Conservation (phyloP, 1,139 yeast species). For the Yamadazyma atmosphaerica region DNA sequence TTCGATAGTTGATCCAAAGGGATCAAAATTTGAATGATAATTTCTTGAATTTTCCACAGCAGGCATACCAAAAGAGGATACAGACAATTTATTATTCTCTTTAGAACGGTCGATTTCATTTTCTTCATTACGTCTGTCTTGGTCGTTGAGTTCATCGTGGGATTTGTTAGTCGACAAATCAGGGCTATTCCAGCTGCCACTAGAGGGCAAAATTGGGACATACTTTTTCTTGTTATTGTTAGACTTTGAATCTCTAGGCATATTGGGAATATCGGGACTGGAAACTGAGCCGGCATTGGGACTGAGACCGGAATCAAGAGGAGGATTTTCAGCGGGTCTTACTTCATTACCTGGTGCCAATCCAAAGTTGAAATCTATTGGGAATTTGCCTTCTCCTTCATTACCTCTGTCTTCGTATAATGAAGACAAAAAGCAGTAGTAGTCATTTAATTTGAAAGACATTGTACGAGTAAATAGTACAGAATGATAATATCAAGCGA, state of each 20-base stretch:
- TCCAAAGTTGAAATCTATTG: conserved; percentile 35
- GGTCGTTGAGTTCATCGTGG: conserved; percentile 4
- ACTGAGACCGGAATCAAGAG: neutral
- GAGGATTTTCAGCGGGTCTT: neutral
- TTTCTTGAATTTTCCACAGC: too few species aligned
- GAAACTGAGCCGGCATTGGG: neutral
- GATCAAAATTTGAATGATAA: too few species aligned
- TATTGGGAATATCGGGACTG: neutral
- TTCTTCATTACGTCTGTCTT: neutral
- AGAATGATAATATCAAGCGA: neutral
- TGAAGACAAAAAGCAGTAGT: conserved; percentile 31
- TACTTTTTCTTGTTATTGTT: neutral
- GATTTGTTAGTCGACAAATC: too few species aligned
- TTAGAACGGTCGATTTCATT: neutral
- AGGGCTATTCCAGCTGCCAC: too few species aligned
- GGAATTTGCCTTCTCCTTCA: conserved; percentile 17
- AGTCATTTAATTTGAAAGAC: conserved; percentile 34
- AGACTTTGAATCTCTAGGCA: neutral
- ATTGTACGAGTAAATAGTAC: too few species aligned
- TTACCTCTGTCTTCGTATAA: conserved; percentile 24
- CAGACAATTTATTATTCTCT: neutral
- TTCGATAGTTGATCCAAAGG: too few species aligned
- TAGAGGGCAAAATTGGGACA: neutral
- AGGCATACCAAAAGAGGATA: too few species aligned
- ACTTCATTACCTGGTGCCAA: conserved; percentile 10